Evolutionary conservation across 1,139 yeast species (phyloP).

Genomic region (Saccharomyces hybrid): DNA sequence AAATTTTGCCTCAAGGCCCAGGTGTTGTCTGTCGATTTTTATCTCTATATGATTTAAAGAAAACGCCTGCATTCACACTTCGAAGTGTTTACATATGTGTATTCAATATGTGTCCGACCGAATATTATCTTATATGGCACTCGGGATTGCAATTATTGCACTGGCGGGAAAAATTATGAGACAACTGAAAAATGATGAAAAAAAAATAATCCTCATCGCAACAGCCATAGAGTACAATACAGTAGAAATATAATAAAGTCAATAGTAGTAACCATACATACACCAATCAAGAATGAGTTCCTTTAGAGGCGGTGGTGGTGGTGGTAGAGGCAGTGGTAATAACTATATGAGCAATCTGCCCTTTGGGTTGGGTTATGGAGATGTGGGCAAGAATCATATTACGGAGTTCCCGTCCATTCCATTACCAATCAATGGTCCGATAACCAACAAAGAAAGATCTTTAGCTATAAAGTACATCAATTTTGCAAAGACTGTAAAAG

Average conservation of each 20-base stretch:
- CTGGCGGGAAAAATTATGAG: neutral
- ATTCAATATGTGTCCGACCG: too few species aligned
- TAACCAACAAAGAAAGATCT: constrained; percentile 48
- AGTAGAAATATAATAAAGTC: neutral
- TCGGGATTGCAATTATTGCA: too few species aligned
- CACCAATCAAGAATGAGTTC: constrained; percentile 35
- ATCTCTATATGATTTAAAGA: too few species aligned
- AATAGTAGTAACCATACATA: neutral
- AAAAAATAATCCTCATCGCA: constrained; percentile 2
- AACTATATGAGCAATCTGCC: constrained; percentile 42
- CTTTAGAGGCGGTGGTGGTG: constrained; percentile 32
- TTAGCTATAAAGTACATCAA: constrained; percentile 59
- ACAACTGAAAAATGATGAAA: neutral
- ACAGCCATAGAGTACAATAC: neutral
- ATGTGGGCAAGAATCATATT: constrained; percentile 34
- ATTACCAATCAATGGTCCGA: constrained; percentile 66
- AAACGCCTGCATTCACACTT: too few species aligned
- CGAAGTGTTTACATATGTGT: too few species aligned
- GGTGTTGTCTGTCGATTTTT: too few species aligned
- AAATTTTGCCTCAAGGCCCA: too few species aligned
- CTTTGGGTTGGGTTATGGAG: constrained; percentile 63
- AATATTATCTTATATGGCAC: too few species aligned
- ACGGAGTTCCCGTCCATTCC: constrained; percentile 32
- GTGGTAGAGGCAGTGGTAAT: constrained; percentile 21
- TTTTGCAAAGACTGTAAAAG: constrained; percentile 50